Base-by-base conservation (phyloP, 2,329 filamentous ascomycete genomes). In the Exophiala spinifera region DNA sequence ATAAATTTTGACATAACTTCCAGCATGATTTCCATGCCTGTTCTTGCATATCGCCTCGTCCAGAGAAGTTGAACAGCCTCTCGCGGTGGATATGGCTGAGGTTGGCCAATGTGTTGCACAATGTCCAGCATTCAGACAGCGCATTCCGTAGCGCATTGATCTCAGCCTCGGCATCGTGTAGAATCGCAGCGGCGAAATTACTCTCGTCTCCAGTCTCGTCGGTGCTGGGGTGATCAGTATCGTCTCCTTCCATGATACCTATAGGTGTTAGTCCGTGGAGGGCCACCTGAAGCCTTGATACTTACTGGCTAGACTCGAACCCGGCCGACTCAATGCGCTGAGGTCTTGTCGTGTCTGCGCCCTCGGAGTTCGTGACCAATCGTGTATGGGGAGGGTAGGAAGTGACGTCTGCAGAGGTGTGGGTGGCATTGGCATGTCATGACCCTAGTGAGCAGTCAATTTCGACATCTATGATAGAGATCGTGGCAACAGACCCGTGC, bases 21-120 rank as follows among this genome's bases (percentile, higher is more conserved):
- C 91, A 97, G 72, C 91, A 97, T 58, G 87, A 88, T 69, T 88
- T 90, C 92, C 91, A 96, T 0, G 91, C 91, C 64, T 87, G 86
- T 68, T 95, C 89, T 66, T 95, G 88, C 23, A 86, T 82, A 86
- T 69, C 95, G 1, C 87, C 86, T 10, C 83, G 86, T 11, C 84
- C 85, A 1, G 87, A 85, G 63, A 82, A 87, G 68, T 83, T 85
- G 70, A 94, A 92, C 28, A 91, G 85, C 17, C 88, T 81, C 63
- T 89, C 82, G 23, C 90, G 84, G 66, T 96, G 89, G 60, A 87
- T 87, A 15, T 88, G 91, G 69, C 90, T 95, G 15, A 96, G 78
- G 60, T 82, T 89, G 19, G 90, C 89, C 28, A 96, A 76, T 0
- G 91, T 95, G 67, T 96, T 96, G 74, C 91, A 96, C 13, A 96